Conservation (phyloP, 345 rosid genomes). For the Linum usitatissimum region DNA sequence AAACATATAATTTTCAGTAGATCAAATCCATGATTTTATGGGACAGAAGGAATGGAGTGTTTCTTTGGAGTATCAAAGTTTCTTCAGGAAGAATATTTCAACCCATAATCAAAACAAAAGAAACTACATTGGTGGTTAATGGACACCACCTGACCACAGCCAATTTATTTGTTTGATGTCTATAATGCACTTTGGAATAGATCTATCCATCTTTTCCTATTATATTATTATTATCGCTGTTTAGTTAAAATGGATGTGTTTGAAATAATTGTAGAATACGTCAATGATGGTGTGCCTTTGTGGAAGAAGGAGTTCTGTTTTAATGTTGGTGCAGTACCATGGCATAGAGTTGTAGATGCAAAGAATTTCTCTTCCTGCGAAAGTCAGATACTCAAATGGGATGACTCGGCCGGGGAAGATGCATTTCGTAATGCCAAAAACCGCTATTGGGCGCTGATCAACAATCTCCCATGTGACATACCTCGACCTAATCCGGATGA, state of each 20-base stretch:
- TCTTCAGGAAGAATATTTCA: too few species aligned
- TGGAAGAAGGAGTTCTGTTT: conserved; percentile 79
- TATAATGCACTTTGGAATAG: background rate
- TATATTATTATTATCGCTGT: background rate
- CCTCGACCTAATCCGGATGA: conserved; percentile 60
- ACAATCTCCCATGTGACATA: conserved; percentile 37
- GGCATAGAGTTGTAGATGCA: conserved; percentile 53
- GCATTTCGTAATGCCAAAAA: conserved; percentile 62
- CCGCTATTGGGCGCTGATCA: conserved; percentile 58
- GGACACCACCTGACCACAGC: too few species aligned
- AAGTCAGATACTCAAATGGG: conserved; percentile 47
- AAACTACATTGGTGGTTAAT: too few species aligned
- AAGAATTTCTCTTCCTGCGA: conserved; percentile 32
- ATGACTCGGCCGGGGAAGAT: conserved; percentile 72
- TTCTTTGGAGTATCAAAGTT: background rate
- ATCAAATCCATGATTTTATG: background rate
- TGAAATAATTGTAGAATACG: conserved; percentile 14
- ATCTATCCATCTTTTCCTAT: background rate
- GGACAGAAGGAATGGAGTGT: background rate
- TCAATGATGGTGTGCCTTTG: conserved; percentile 43
- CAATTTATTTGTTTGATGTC: background rate
- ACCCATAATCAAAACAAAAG: too few species aligned
- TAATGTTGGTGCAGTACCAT: conserved; percentile 54
- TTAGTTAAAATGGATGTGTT: background rate
- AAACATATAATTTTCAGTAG: background rate